Base-by-base conservation (phyloP, 441 rosid genomes). In the Croton setiger region DNA sequence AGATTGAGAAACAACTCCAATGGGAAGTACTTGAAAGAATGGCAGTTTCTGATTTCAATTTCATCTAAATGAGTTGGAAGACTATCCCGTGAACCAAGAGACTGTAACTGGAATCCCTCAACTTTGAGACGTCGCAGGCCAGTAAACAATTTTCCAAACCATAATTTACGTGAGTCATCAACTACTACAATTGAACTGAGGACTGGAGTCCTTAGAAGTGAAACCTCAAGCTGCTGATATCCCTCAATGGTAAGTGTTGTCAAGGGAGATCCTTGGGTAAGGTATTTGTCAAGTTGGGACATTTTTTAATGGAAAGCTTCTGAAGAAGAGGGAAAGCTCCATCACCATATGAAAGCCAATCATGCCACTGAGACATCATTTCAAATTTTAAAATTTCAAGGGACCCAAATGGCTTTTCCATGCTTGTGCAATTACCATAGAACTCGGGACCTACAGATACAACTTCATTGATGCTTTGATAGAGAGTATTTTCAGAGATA, bases 1-100 rank as follows among this genome's bases (percentile, higher is more conserved):
- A 82, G 79, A 52, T 55, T 79, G 0, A 82, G 76, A 53, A 82
- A 82, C 23, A 61, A 12, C 18, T 77, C 73, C 17, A 84, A 64
- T 10, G 78, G 79, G 41, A 84, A 79, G 5, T 52, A 48, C 51
- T 43, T 53, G 47, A 86, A 74, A 14, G 78, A 51, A 52, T 47
- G 45, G 47, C 76, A 75, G 61, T 60, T 58, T 44, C 56, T 31
- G 21, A 67, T 55, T 21, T 27, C 63, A 17, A 72, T 52, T 51
- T 66, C 75, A 21, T 66, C 60, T 49, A 71, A 18, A 55, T 15
- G 33, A 43, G 21, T 51, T 18, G 20, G 36, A 20, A 44, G 53
- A 56, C 47, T 23, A 4, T 59, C 64, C 69, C 56, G 45, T 20
- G 68, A 68, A 57, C 70, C 76, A 49, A 79, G 55, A 8, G 69